Evolutionary conservation across 1,284 basidiomycete genomes (phyloP).

Genomic region (Malassezia brasiliensis): DNA sequence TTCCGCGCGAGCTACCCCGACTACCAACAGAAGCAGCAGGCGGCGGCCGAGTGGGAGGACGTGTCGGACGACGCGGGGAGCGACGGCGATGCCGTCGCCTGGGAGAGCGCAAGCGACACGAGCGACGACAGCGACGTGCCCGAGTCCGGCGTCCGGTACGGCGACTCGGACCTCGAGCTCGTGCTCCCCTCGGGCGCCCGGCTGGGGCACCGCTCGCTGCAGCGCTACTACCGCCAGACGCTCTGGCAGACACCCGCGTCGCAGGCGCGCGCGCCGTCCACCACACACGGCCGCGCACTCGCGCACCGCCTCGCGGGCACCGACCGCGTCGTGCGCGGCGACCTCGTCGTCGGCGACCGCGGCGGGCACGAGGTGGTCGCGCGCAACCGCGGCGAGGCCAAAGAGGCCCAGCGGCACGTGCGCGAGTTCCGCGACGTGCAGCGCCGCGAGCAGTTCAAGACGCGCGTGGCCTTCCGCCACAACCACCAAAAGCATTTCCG

Average conservation of each 20-base stretch:
- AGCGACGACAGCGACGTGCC: slow-evolving; percentile 13
- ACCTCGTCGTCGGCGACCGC: slow-evolving; percentile 26
- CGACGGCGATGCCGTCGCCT: slow-evolving; percentile 12
- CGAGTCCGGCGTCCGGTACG: slow-evolving; percentile 19
- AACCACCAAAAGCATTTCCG: slow-evolving; percentile 48
- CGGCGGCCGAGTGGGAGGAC: slow-evolving; percentile 43
- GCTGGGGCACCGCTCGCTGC: slow-evolving; percentile 80
- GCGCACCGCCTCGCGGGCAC: slow-evolving; percentile 28
- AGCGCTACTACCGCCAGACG: slow-evolving; percentile 72
- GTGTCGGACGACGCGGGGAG: slow-evolving; percentile 22
- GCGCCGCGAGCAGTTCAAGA: slow-evolving; percentile 72
- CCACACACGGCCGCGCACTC: slow-evolving; percentile 22
- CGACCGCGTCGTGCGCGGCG: slow-evolving; percentile 20
- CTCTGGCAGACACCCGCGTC: slow-evolving; percentile 29
- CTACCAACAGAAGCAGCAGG: slow-evolving; percentile 44
- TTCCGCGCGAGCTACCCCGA: slow-evolving; percentile 69
- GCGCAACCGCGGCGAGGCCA: slow-evolving; percentile 83
- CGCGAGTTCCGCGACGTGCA: slow-evolving; percentile 73
- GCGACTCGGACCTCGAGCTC: slow-evolving; percentile 64
- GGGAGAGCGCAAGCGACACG: slow-evolving; percentile 9
- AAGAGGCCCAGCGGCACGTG: slow-evolving; percentile 78
- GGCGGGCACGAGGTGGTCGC: slow-evolving; percentile 35
- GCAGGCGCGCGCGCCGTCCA: slow-evolving; percentile 3
- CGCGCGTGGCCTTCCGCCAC: slow-evolving; percentile 52
- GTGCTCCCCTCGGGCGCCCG: slow-evolving; percentile 84